phyloP scores from a whole-genome alignment of 2,329 filamentous ascomycete species.

The Cercospora canescens region DNA sequence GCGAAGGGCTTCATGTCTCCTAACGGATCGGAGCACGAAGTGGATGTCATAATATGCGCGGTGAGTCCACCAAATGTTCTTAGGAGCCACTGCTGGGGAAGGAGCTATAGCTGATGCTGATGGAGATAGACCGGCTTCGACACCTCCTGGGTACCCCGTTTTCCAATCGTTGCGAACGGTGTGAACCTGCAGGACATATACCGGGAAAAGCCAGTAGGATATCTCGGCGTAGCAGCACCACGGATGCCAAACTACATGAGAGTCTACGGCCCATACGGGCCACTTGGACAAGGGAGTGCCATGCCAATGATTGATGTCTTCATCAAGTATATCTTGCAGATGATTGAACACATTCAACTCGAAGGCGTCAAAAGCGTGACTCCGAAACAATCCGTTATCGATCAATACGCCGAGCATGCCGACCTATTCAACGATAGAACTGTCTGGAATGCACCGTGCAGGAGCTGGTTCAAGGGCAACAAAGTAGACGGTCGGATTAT shows the following conservation, averaged over 20 bases:
- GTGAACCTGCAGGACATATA: constrained; percentile 30
- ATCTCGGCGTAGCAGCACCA: constrained; percentile 30
- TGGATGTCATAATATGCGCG: constrained; percentile 51
- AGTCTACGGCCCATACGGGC: constrained; percentile 26
- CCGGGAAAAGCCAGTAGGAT: constrained; percentile 30
- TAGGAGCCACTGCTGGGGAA: not conserved
- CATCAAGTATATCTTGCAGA: constrained; percentile 40
- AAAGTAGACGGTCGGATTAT: constrained; percentile 22
- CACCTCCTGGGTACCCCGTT: constrained; percentile 37
- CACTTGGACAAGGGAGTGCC: constrained; percentile 25
- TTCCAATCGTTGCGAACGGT: constrained; percentile 36
- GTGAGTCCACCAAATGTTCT: constrained; percentile 30
- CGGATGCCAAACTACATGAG: constrained; percentile 33
- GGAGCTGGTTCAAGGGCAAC: constrained; percentile 27
- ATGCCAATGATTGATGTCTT: constrained; percentile 19
- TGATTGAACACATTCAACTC: constrained; percentile 16
- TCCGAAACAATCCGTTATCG: constrained; percentile 28
- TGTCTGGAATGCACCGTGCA: constrained; percentile 17
- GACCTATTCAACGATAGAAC: constrained; percentile 46
- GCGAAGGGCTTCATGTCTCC: constrained; percentile 39
- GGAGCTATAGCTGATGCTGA: not conserved
- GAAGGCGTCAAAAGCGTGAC: constrained; percentile 24
- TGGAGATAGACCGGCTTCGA: constrained; percentile 30
- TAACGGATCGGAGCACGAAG: constrained; percentile 38
- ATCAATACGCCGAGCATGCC: constrained; percentile 33